phyloP scores from a whole-genome alignment of 1,284 basidiomycete genomes.

The Jaminaea rosea region DNA sequence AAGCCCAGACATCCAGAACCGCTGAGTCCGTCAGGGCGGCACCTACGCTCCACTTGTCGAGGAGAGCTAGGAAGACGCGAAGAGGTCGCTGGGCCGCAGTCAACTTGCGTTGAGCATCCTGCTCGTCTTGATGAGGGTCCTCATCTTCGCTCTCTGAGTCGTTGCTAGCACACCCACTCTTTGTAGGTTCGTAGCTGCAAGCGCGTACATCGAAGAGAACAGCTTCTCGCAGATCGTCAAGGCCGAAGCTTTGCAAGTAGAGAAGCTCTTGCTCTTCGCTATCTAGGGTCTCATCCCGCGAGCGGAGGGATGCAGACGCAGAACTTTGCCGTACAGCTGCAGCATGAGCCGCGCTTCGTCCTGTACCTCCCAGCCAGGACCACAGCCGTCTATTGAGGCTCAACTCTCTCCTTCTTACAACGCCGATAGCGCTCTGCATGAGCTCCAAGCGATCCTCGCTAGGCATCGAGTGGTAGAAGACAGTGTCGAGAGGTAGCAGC shows the following conservation, averaged over 20 bases:
- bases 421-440: slow-evolving; percentile 29
- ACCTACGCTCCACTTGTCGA: slow-evolving; percentile 97
- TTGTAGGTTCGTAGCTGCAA: too few species aligned
- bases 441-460: slow-evolving; percentile 24
- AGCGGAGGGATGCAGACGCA: too few species aligned
- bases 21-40: slow-evolving; percentile 67
- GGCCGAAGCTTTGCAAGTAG: slow-evolving; percentile 21
- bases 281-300: slow-evolving; percentile 47
- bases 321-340: too few species aligned
- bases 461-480: slow-evolving; percentile 15
- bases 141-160: too few species aligned
- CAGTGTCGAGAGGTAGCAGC: slow-evolving; percentile 25
- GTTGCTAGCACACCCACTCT: too few species aligned
- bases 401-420: slow-evolving; percentile 69
- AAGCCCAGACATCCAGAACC: slow-evolving; percentile 65
- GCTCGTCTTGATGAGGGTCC: too few species aligned
- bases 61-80: slow-evolving; percentile 84
- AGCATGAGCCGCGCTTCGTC: slow-evolving; percentile 51
- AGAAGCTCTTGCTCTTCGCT: slow-evolving; percentile 50
- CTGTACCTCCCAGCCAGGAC: slow-evolving; percentile 74
- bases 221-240: slow-evolving; percentile 4
- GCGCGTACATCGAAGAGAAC: background rate
- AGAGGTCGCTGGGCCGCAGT: slow-evolving; percentile 58
- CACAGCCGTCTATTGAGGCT: slow-evolving; percentile 87
- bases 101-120: too few species aligned